These are phyloP conservation scores for Stachybotrys chlorohalonatus DNA, from an alignment of 2,329 filamentous ascomycete species.

Conservation along the genomic window DNA sequence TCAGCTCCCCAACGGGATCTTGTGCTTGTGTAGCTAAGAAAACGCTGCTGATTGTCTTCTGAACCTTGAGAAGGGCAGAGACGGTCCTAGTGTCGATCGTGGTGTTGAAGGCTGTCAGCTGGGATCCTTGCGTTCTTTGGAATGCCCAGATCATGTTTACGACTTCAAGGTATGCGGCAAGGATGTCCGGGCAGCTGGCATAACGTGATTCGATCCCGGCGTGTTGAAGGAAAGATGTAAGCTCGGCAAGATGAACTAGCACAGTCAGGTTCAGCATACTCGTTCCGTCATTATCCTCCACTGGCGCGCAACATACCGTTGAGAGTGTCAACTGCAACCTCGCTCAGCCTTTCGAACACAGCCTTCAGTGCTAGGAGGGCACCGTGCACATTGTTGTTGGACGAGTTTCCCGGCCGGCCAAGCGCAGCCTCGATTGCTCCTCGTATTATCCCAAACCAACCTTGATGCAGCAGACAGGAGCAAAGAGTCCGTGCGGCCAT, in stretches of 20 bases:
- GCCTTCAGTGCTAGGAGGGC: conserved; percentile 46
- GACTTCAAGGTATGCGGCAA: conserved; percentile 36
- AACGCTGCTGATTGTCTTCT: conserved; percentile 26
- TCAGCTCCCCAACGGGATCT: conserved; percentile 13
- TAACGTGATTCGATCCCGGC: conserved; percentile 13
- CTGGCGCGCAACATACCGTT: conserved; percentile 24
- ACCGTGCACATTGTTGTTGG: conserved; percentile 50
- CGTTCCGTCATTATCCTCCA: background rate
- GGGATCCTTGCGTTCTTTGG: conserved; percentile 10
- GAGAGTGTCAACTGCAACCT: conserved; percentile 34
- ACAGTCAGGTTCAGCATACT: background rate
- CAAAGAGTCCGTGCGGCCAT: conserved; percentile 68
- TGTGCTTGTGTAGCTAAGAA: conserved; percentile 18
- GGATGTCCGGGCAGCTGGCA: conserved; percentile 28
- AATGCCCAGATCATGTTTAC: conserved; percentile 31
- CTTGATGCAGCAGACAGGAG: conserved; percentile 46
- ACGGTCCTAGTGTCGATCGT: background rate
- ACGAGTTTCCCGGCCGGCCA: conserved; percentile 12
- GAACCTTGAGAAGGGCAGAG: conserved; percentile 30
- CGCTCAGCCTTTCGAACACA: conserved; percentile 42
- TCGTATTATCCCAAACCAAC: conserved; percentile 35
- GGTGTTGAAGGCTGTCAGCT: conserved; percentile 9
- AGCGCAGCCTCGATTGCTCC: conserved; percentile 23
- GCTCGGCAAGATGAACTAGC: conserved; percentile 19
- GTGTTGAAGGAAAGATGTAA: conserved; percentile 19